phyloP scores from a whole-genome alignment of 257 asterid species.

The Solanum acaule region DNA sequence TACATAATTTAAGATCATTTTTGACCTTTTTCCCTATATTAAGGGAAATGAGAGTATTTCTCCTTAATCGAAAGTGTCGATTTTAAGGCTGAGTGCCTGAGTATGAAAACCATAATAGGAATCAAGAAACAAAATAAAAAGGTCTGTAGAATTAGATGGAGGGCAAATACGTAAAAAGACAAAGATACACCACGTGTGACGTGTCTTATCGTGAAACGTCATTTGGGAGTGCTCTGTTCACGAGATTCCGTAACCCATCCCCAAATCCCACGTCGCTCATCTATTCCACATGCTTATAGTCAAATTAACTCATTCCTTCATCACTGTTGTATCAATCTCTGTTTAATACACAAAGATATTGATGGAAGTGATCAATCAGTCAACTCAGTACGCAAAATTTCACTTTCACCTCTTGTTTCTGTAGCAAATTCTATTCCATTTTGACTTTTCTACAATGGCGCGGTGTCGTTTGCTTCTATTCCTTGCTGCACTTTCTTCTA shows the following conservation, averaged over 20 bases:
- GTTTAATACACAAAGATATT: background rate
- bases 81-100: background rate
- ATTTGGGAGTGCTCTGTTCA: slow-evolving; percentile 5
- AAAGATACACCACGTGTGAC: background rate
- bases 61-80: background rate
- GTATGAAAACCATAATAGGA: background rate
- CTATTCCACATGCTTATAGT: background rate
- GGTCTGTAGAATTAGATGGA: background rate
- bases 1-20: no score
- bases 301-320: background rate
- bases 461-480: slow-evolving; percentile 30
- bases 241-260: slow-evolving; percentile 11
- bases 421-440: background rate
- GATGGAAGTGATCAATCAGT: slow-evolving; percentile 12
- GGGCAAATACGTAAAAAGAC: background rate
- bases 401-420: slow-evolving; percentile 3
- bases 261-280: background rate
- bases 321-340: background rate
- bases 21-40: no score
- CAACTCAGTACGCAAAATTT: slow-evolving; percentile 10
- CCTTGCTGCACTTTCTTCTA: slow-evolving; percentile 29
- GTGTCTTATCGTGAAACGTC: slow-evolving; percentile 6
- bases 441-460: slow-evolving; percentile 3
- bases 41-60: background rate
- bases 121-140: no score